Evolutionary conservation across 2,329 filamentous ascomycete genomes (phyloP).

Genomic region (Rachicladosporium sp.): DNA sequence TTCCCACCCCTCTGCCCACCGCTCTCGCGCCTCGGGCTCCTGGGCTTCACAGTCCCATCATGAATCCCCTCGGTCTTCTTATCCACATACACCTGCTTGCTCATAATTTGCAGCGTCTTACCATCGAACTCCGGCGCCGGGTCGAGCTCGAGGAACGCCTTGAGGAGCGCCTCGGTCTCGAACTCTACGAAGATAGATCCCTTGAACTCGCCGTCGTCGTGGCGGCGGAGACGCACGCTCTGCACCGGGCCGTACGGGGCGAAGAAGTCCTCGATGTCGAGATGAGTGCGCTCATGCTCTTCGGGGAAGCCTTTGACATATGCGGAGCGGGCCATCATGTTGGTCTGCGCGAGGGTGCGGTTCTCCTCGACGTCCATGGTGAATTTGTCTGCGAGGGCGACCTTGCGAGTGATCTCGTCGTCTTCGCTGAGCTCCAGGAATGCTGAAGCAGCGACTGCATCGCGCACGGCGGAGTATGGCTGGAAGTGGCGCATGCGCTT

Average conservation of each 20-base stretch:
- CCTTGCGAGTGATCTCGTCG: slow-evolving; percentile 65
- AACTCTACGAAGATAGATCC: slow-evolving; percentile 96
- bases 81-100: slow-evolving; percentile 71
- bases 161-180: slow-evolving; percentile 60
- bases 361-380: slow-evolving; percentile 40
- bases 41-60: slow-evolving; percentile 27
- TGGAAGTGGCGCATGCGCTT: slow-evolving; percentile 95
- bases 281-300: slow-evolving; percentile 72
- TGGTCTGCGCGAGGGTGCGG: slow-evolving; percentile 46
- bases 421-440: slow-evolving; percentile 62
- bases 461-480: slow-evolving; percentile 70
- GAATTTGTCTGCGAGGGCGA: slow-evolving; percentile 44
- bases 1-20: slow-evolving; percentile 22
- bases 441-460: slow-evolving; percentile 66
- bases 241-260: slow-evolving; percentile 65
- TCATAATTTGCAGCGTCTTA: slow-evolving; percentile 67
- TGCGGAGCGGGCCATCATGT: slow-evolving; percentile 60
- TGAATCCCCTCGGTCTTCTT: slow-evolving; percentile 35
- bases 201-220: slow-evolving; percentile 67
- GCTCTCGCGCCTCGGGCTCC: slow-evolving; percentile 15
- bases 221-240: slow-evolving; percentile 75
- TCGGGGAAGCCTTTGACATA: slow-evolving; percentile 93
- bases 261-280: slow-evolving; percentile 91
- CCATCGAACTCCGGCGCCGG: slow-evolving; percentile 77
- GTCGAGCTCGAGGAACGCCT: slow-evolving; percentile 68